Conservation (phyloP, 495 filamentous ascomycete species). For the Aspergillus sclerotioniger region DNA sequence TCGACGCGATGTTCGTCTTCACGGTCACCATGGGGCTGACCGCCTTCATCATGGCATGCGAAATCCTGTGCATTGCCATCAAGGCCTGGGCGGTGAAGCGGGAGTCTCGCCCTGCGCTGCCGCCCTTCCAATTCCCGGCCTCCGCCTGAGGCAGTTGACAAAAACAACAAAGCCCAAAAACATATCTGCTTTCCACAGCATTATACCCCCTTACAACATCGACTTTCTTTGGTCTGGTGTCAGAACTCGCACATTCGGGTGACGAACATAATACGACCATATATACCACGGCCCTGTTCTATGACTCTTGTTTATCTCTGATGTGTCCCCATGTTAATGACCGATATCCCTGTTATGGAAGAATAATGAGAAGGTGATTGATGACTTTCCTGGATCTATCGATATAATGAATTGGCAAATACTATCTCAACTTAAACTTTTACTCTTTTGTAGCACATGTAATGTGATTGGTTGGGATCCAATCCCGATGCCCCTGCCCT, state of each 20-base stretch:
- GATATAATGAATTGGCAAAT: neutral
- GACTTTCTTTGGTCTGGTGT: slow-evolving; percentile 17
- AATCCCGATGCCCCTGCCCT: too few species aligned
- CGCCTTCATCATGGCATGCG: slow-evolving; percentile 83
- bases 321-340: slow-evolving; percentile 14
- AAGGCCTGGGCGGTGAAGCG: slow-evolving; percentile 83
- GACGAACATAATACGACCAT: slow-evolving; percentile 14
- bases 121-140: slow-evolving; percentile 25
- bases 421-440: neutral
- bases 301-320: slow-evolving; percentile 7
- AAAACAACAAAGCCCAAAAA: neutral
- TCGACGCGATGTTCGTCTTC: slow-evolving; percentile 88
- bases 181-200: slow-evolving; percentile 19
- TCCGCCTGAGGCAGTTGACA: slow-evolving; percentile 8
- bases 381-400: slow-evolving; percentile 3
- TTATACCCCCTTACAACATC: slow-evolving; percentile 27
- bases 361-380: slow-evolving; percentile 21
- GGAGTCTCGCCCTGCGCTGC: slow-evolving; percentile 42
- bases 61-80: slow-evolving; percentile 72
- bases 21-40: slow-evolving; percentile 84
- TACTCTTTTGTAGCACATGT: too few species aligned
- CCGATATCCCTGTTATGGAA: slow-evolving; percentile 15
- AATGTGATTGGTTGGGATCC: too few species aligned
- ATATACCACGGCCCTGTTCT: slow-evolving; percentile 11
- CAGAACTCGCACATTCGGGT: slow-evolving; percentile 5